Base-by-base conservation (phyloP, 2,329 filamentous ascomycete genomes). In the Claviceps fusiformis region DNA sequence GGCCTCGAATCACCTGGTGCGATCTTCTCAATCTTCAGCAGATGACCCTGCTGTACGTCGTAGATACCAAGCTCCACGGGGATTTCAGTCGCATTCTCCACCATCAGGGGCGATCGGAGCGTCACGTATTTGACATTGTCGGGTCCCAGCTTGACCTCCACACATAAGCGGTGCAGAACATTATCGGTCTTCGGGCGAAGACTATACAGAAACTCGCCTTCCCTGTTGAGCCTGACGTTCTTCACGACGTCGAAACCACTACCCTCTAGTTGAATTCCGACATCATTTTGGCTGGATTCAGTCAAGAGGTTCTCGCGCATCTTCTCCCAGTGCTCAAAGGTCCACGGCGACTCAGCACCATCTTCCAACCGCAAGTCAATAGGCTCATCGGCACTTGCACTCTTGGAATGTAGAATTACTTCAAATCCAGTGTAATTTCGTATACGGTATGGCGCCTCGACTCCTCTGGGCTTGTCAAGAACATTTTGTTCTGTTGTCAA, bases 101-200 rank as follows among this genome's bases (percentile, higher is more conserved):
- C 83, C 0, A 96, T 73, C 1, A 98, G 74, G 0, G 93, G 93
- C 19, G 92, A 97, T 31, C 93, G 82, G 64, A 98, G 84, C 1
- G 91, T 98, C 64, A 98, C 95, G 67, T 95, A 95, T 73, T 98
- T 98, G 72, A 98, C 88, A 64, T 97, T 97, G 73, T 98, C 92
- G 0, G 82, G 74, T n/a, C 90, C 93, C 29, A 98, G 78, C 54
- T 82, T 89, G 54, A 98, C 86, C 56, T 98, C 93, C 0, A 97
- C 91, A 29, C 97, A 82, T 19, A 98, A 79, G 27, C 91, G 86
- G 68, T 98, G 95, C 59, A 92, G 78, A 3, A 95, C 79, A 56
- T 87, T 80, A 63, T 95, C 87, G 58, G 89, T 86, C 67, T 90
- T 88, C 2, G 95, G 93, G 56, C 89, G 87, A 49, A 98, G 77